phyloP scores from a whole-genome alignment of 345 rosid species.

The thale cress (Arabidopsis thaliana) region DNA sequence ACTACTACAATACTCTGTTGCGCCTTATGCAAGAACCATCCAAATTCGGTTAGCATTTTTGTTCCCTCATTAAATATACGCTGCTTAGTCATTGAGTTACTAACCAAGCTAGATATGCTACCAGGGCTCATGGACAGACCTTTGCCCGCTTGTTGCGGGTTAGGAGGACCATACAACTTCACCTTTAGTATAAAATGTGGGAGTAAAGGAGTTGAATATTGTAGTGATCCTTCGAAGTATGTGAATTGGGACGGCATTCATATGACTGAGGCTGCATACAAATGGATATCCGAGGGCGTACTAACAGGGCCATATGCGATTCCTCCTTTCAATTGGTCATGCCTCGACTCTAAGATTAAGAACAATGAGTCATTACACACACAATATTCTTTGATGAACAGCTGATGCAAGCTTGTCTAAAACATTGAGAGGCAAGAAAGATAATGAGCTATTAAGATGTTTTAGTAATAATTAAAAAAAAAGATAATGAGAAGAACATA shows the following conservation, averaged over 20 bases:
- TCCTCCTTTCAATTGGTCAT: not conserved
- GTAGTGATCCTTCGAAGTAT: slow-evolving; percentile 49
- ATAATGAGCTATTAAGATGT: not conserved
- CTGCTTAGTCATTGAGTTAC: not conserved
- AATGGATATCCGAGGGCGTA: slow-evolving; percentile 37
- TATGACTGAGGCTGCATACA: slow-evolving; percentile 70
- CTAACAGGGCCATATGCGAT: not conserved
- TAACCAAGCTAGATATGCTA: not conserved
- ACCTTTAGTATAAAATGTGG: slow-evolving; percentile 59
- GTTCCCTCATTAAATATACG: not conserved
- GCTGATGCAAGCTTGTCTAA: not conserved
- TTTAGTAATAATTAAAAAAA: too few species aligned
- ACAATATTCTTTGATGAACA: not conserved
- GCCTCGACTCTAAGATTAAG: not conserved
- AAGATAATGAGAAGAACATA: not conserved
- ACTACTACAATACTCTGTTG: slow-evolving; percentile 30
- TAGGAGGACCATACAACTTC: slow-evolving; percentile 64
- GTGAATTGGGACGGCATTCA: slow-evolving; percentile 75
- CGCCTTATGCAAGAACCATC: slow-evolving; percentile 8
- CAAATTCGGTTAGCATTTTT: slow-evolving; percentile 9
- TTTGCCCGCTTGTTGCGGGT: slow-evolving; percentile 62
- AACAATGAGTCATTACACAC: not conserved
- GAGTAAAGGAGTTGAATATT: slow-evolving; percentile 50
- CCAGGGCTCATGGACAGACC: slow-evolving; percentile 56
- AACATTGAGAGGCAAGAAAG: not conserved